phyloP scores from a whole-genome alignment of 1,284 basidiomycete species.

The Trichosporon sp. region DNA sequence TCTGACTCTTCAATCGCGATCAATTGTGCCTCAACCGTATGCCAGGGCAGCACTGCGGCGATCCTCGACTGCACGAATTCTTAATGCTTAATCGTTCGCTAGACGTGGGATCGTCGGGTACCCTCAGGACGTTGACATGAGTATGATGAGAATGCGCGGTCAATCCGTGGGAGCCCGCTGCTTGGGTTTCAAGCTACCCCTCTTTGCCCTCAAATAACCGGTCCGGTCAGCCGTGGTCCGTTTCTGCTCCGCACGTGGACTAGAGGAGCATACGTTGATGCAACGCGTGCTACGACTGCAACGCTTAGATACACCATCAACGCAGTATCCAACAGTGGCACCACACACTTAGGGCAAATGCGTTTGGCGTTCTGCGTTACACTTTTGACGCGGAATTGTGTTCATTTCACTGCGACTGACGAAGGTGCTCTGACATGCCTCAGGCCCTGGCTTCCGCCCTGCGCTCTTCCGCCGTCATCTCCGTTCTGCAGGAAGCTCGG shows the following conservation, averaged over 20 bases:
- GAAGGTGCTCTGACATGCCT: too few relatives aligned
- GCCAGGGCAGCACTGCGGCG: not conserved
- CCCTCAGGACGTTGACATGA: not conserved
- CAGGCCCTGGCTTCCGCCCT: too few relatives aligned
- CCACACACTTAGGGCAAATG: not conserved
- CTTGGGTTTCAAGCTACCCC: not conserved
- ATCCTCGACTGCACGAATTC: not conserved
- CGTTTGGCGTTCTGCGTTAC: slow-evolving; percentile 4
- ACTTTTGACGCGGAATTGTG: not conserved
- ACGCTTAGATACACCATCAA: not conserved
- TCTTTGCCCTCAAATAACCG: not conserved
- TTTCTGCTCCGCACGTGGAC: not conserved
- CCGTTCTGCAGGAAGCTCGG: not conserved
- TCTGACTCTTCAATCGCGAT: not conserved
- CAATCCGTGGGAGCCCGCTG: not conserved
- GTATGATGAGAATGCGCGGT: not conserved
- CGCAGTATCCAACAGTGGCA: not conserved
- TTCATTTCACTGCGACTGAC: not conserved
- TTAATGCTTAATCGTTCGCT: not conserved
- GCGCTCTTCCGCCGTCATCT: too few relatives aligned
- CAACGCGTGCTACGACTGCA: too few relatives aligned
- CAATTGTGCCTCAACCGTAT: slow-evolving; percentile 1
- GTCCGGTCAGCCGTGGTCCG: not conserved
- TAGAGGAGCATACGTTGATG: not conserved
- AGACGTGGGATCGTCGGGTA: not conserved